phyloP scores from a whole-genome alignment of 805 yeast genomes.

The Metschnikowia lunata region DNA sequence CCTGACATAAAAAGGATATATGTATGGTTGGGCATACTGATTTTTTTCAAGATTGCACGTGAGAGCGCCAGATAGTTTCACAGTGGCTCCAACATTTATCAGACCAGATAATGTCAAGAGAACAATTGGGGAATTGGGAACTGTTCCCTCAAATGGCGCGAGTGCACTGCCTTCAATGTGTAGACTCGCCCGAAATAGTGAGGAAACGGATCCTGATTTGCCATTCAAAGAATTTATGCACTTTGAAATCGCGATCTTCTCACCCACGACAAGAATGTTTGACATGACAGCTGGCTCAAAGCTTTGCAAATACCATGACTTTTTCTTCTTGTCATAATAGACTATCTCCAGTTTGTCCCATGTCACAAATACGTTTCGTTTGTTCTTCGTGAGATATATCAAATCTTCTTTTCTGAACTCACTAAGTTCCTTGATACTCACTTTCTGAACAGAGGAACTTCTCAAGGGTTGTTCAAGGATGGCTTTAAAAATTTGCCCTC shows the following conservation, averaged over 20 bases:
- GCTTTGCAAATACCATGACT: constrained; percentile 6
- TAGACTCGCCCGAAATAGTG: constrained; percentile 7
- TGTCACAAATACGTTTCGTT: constrained; percentile 6
- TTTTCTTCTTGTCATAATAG: constrained; percentile 2
- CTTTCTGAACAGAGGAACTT: background rate
- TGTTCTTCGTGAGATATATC: constrained; percentile 3
- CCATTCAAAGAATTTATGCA: constrained; percentile 12
- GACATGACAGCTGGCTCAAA: background rate
- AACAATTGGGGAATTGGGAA: constrained; percentile 1
- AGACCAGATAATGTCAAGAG: constrained; percentile 7
- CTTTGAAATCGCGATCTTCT: constrained; percentile 8
- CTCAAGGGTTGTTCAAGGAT: background rate
- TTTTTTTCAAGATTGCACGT: constrained; percentile 10
- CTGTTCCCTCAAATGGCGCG: constrained; percentile 2
- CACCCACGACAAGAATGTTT: constrained; percentile 1
- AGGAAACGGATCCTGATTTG: constrained; percentile 9
- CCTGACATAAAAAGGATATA: constrained; percentile 11
- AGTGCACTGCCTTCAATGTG: constrained; percentile 2
- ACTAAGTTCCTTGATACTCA: background rate
- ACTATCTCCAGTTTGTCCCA: constrained; percentile 8
- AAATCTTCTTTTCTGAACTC: constrained; percentile 3
- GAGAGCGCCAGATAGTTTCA: constrained; percentile 12
- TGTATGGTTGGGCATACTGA: constrained; percentile 14
- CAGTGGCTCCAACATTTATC: constrained; percentile 5
- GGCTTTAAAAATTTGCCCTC: background rate